phyloP scores from a whole-genome alignment of 2,329 filamentous ascomycete species.

The Xylaria multiplex region DNA sequence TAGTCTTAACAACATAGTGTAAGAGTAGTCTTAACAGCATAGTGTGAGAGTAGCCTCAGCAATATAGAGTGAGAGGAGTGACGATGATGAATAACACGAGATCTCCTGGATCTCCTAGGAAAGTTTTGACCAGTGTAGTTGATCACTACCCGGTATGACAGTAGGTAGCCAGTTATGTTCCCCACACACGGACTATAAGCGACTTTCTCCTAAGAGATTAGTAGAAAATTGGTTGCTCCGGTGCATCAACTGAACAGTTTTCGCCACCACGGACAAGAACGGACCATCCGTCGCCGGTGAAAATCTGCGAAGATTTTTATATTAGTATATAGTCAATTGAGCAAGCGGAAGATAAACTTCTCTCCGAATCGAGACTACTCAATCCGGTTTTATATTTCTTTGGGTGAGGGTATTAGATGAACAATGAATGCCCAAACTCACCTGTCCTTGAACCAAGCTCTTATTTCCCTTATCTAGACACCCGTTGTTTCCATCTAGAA shows the following conservation, averaged over 20 bases:
- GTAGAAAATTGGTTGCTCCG: conserved; percentile 33
- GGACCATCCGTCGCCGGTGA: conserved; percentile 27
- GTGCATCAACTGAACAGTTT: conserved; percentile 25
- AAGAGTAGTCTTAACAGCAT: too few relatives aligned
- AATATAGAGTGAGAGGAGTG: too few relatives aligned
- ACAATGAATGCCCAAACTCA: conserved; percentile 1
- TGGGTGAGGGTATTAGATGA: not conserved
- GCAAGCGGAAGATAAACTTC: not conserved
- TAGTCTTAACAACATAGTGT: too few relatives aligned
- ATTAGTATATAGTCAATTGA: conserved; percentile 14
- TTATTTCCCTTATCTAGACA: conserved; percentile 29
- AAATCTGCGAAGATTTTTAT: conserved; percentile 11
- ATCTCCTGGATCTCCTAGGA: too few relatives aligned
- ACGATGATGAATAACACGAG: too few relatives aligned
- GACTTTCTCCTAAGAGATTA: not conserved
- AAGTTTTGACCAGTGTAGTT: not conserved
- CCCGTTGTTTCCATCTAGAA: conserved; percentile 31
- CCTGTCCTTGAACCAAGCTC: conserved; percentile 33
- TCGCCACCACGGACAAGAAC: conserved; percentile 36
- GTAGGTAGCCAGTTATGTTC: too few relatives aligned
- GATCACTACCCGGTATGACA: not conserved
- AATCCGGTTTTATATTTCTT: too few relatives aligned
- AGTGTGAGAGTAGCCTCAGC: too few relatives aligned
- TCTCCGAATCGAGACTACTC: too few relatives aligned
- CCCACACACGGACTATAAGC: not conserved